Evolutionary conservation across 2,329 filamentous ascomycete genomes (phyloP).

Genomic region (Waltergamsia citrina): DNA sequence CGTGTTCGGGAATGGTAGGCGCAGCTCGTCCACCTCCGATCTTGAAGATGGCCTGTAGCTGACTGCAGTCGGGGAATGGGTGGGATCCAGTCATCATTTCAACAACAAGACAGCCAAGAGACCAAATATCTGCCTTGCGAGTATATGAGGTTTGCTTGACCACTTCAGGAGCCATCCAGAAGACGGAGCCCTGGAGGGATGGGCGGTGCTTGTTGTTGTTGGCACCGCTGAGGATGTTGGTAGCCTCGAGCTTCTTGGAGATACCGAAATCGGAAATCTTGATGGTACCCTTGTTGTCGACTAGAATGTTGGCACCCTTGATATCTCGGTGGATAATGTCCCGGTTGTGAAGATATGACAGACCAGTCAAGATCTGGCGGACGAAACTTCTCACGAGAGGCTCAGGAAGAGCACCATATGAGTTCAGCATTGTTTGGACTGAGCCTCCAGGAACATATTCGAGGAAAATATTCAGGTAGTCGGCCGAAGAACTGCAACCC

Average conservation of each 20-base stretch:
- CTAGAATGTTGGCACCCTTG: slow-evolving; percentile 96
- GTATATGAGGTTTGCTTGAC: slow-evolving; percentile 97
- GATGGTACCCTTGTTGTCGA: slow-evolving; percentile 97
- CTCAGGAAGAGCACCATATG: slow-evolving; percentile 90
- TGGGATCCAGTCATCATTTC: slow-evolving; percentile 99
- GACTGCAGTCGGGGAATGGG: slow-evolving; percentile 93
- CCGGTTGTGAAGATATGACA: slow-evolving; percentile 85
- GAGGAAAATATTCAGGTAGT: slow-evolving; percentile 97
- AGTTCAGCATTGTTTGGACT: slow-evolving; percentile 97
- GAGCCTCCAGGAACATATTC: slow-evolving; percentile 97
- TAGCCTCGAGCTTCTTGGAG: slow-evolving; percentile 91
- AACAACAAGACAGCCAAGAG: slow-evolving; percentile 87
- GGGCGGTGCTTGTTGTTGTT: slow-evolving; percentile 59
- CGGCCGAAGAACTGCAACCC: slow-evolving; percentile 83
- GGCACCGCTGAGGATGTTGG: slow-evolving; percentile 66
- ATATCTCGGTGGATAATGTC: slow-evolving; percentile 99
- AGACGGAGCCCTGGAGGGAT: slow-evolving; percentile 92
- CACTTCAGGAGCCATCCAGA: slow-evolving; percentile 99
- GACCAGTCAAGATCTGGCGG: slow-evolving; percentile 83
- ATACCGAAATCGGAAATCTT: slow-evolving; percentile 99
- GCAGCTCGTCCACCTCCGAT: slow-evolving; percentile 83
- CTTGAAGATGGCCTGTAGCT: slow-evolving; percentile 97
- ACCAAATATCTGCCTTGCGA: slow-evolving; percentile 98
- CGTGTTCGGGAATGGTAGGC: slow-evolving; percentile 79
- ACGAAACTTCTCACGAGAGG: slow-evolving; percentile 94